Evolutionary conservation across 1,139 yeast genomes (phyloP).

Genomic region (Meyerozyma athensensis): DNA sequence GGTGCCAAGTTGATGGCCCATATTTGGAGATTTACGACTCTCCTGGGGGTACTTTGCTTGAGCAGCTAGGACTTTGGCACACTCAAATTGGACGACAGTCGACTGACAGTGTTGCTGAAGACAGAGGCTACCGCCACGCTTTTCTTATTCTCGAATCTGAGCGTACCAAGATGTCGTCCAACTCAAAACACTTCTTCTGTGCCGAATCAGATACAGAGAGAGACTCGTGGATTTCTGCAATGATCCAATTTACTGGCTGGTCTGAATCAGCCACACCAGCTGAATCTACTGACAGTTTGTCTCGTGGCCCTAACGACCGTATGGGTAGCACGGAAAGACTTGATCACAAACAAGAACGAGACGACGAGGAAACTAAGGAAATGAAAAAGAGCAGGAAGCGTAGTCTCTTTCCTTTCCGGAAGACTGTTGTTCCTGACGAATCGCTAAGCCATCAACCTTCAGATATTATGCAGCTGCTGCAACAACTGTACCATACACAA

Average conservation of each 20-base stretch:
- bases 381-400: conserved; percentile 49
- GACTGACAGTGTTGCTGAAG: conserved; percentile 56
- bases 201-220: conserved; percentile 81
- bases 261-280: conserved; percentile 10
- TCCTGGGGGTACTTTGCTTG: conserved; percentile 56
- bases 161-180: conserved; percentile 49
- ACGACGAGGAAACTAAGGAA: conserved; percentile 19
- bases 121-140: conserved; percentile 72
- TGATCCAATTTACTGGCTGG: conserved; percentile 40
- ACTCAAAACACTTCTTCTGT: conserved; percentile 66
- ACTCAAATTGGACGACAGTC: conserved; percentile 66
- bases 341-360: conserved; percentile 27
- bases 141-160: conserved; percentile 65
- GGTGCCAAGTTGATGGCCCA: conserved; percentile 69
- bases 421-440: conserved; percentile 8
- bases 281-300: conserved; percentile 10
- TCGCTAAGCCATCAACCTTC: neutral
- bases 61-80: conserved; percentile 52
- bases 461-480: neutral
- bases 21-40: conserved; percentile 55
- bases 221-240: conserved; percentile 67
- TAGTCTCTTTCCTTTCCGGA: conserved; percentile 57
- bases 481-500: neutral
- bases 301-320: conserved; percentile 4
- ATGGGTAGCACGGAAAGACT: neutral